Evolutionary conservation across 305 asterid species (phyloP).

Genomic region (Fraxinus platypoda): DNA sequence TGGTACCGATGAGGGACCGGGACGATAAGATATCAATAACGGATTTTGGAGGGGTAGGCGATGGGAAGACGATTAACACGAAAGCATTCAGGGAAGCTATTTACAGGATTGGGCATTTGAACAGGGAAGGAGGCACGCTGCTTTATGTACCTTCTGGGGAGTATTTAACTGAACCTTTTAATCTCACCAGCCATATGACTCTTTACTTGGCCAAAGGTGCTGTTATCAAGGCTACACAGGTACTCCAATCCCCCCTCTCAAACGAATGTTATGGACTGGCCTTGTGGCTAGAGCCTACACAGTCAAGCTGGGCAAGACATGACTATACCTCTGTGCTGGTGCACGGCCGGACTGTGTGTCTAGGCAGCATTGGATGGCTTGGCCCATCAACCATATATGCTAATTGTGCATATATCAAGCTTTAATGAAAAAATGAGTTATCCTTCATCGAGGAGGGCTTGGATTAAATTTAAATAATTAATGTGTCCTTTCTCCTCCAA

Average conservation of each 20-base stretch:
- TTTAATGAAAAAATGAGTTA: not conserved
- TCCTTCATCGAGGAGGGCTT: not conserved
- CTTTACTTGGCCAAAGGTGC: constrained; percentile 83
- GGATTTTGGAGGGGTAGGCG: constrained; percentile 92
- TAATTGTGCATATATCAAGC: not conserved
- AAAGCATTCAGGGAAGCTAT: constrained; percentile 86
- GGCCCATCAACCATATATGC: not conserved
- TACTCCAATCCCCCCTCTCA: constrained; percentile 18
- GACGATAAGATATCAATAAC: constrained; percentile 72
- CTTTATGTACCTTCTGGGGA: constrained; percentile 92
- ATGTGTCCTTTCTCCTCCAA: not conserved
- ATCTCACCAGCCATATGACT: constrained; percentile 94
- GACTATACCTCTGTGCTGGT: not conserved
- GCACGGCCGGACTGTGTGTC: not conserved
- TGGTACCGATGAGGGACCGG: constrained; percentile 81
- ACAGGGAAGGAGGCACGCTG: constrained; percentile 76
- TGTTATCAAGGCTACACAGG: constrained; percentile 78
- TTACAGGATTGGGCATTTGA: constrained; percentile 73
- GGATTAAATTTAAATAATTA: not conserved
- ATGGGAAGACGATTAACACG: constrained; percentile 78
- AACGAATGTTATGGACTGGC: not conserved
- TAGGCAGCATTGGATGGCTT: not conserved
- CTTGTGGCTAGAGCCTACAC: not conserved
- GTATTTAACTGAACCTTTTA: constrained; percentile 77
- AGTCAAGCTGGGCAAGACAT: not conserved